Conservation (phyloP, 192 early-diverging fungal species). For the Irineochytrium annulatum region DNA sequence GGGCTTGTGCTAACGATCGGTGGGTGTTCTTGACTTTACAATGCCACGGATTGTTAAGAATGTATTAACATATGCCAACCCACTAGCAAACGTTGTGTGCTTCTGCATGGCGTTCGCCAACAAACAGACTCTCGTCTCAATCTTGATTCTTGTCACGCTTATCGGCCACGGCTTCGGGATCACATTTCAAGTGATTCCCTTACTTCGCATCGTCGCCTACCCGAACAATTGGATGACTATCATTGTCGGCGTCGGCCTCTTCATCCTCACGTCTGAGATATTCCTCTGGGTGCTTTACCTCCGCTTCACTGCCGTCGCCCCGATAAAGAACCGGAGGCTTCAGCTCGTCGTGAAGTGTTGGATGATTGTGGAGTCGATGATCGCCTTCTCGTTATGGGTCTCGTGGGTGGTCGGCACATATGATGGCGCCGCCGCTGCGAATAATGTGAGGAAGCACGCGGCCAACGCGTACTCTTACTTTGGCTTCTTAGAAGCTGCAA, state of each 20-base stretch:
- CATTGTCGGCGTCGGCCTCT: neutral
- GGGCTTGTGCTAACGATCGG: no score
- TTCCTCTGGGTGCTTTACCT: slow-evolving; percentile 7
- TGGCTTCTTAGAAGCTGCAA: neutral
- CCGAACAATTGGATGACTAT: neutral
- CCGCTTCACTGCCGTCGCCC: slow-evolving; percentile 2
- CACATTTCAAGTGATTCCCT: no score
- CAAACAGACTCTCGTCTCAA: no score
- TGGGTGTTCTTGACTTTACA: no score
- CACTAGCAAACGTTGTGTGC: no score
- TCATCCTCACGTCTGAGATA: neutral
- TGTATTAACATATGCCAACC: no score
- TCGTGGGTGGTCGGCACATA: neutral
- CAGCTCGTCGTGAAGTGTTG: neutral
- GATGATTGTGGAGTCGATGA: neutral
- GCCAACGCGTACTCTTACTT: neutral
- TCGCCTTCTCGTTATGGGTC: neutral
- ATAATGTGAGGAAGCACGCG: neutral
- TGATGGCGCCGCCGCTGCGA: neutral
- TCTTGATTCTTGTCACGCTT: no score
- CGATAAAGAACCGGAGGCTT: neutral
- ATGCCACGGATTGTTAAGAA: no score
- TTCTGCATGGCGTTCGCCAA: no score
- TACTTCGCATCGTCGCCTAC: no score
- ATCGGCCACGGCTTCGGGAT: no score